Evolutionary conservation across 306 rosid genomes (phyloP), one percentile per base, ranked within the genome.

Genomic region (Clitoria ternatea): DNA sequence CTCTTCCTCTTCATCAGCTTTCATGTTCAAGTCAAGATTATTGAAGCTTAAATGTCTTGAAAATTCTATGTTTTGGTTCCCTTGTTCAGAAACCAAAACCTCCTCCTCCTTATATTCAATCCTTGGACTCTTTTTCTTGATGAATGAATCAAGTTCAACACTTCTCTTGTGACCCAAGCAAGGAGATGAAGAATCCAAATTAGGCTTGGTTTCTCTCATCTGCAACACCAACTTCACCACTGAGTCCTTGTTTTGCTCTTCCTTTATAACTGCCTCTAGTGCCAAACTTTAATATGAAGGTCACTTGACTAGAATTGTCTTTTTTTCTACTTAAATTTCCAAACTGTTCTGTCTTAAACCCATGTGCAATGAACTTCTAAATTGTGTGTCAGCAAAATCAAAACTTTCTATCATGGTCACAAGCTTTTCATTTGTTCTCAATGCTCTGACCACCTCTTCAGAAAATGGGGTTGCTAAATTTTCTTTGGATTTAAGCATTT

Each of bases 1-100:
- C 2, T n/a, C n/a, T n/a, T 81, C 77, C 1, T 81, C 90, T n/a
- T 85, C 89, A 48, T 77, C 85, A 9, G 96, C 99, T 78, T 74
- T 82, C 60, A 87, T 78, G 79, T 95, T 95, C 47, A 95, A 84
- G 74, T 95, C 99, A 67, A 95, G 96, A 40, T 77, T 81, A 72
- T 80, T 89, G 37, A 85, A 86, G 85, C 88, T 86, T 30, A 91
- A 90, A 43, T 92, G 87, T 80, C 91, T 84, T 57, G 92, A 85
- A 67, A 86, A 37, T 17, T 68, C 82, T 55, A 44, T 83, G 80
- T 75, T 78, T 18, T 37, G 45, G 27, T 56, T 70, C 52, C 55
- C 67, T 37, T 61, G 42, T 17, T 85, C 88, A 32, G 61, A 49
- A 32, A 73, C 64, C 44, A 55, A 22, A 27, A 74, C 17, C 2